These are phyloP conservation scores for Trichoderma sp. DNA, from an alignment of 2,329 filamentous ascomycete species.

Conservation along the genomic window DNA sequence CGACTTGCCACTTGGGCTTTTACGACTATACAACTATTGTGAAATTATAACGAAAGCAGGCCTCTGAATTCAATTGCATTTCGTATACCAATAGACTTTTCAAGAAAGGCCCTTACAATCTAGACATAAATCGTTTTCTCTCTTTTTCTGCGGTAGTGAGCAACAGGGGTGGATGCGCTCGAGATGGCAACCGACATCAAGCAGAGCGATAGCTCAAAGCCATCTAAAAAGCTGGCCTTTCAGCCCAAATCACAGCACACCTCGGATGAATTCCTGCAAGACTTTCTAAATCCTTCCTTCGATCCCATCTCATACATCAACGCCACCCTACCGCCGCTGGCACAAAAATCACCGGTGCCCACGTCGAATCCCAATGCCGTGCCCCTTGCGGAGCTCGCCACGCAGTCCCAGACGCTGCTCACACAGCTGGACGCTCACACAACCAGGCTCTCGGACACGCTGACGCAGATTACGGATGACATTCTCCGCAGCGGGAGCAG, in stretches of 20 bases:
- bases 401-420: constrained; percentile 80
- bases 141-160: neutral
- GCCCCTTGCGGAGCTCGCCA: constrained; percentile 74
- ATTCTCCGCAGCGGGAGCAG: constrained; percentile 87
- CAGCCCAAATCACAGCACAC: constrained; percentile 64
- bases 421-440: constrained; percentile 89
- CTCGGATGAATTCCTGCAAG: constrained; percentile 71
- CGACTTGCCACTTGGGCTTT: constrained; percentile 11
- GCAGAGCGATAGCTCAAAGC: constrained; percentile 49
- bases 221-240: constrained; percentile 41
- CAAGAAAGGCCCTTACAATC: neutral
- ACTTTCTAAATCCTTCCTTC: constrained; percentile 77
- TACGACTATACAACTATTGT: neutral
- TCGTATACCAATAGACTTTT: neutral
- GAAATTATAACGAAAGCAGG: neutral
- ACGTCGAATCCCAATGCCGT: constrained; percentile 45
- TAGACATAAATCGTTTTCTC: neutral
- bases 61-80: neutral
- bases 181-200: constrained; percentile 53
- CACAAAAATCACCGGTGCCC: constrained; percentile 44
- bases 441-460: constrained; percentile 74
- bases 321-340: constrained; percentile 70
- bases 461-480: constrained; percentile 92
- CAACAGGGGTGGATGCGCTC: constrained; percentile 13
- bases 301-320: constrained; percentile 88